These are phyloP conservation scores for Lophiotrema nucula DNA, from an alignment of 495 filamentous ascomycete genomes.

Conservation along the genomic window DNA sequence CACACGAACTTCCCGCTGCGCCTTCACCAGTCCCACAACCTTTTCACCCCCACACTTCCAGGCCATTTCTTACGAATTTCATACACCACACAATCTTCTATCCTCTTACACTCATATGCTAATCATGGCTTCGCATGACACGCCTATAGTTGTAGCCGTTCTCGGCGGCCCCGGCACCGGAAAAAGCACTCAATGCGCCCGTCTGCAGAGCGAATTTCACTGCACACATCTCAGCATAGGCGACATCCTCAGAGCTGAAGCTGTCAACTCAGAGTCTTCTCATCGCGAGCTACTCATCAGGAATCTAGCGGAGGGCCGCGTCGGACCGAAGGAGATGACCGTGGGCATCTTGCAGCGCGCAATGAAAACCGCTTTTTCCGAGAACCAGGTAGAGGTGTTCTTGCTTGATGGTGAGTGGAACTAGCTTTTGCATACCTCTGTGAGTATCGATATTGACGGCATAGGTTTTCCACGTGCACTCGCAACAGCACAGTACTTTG, in stretches of 20 bases:
- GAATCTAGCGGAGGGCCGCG: background rate
- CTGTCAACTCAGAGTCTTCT: background rate
- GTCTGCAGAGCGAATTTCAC: background rate
- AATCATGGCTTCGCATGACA: no score
- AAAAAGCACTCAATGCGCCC: conserved; percentile 1
- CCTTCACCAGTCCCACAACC: no score
- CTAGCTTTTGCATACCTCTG: background rate
- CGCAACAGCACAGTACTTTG: background rate
- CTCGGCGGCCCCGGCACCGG: background rate
- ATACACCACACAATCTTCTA: no score
- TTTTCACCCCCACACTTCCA: no score
- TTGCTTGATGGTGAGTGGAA: background rate
- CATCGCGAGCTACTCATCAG: background rate
- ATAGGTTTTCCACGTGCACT: background rate
- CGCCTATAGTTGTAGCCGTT: background rate
- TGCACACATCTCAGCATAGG: background rate
- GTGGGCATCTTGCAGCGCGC: background rate
- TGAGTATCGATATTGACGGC: background rate
- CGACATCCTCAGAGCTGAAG: background rate
- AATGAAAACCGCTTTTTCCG: background rate
- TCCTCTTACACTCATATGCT: no score
- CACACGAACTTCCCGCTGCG: no score
- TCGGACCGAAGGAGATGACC: background rate
- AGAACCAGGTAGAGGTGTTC: no score
- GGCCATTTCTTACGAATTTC: no score